Conservation (phyloP, 495 filamentous ascomycete species). For the Penicillium turbatum region DNA sequence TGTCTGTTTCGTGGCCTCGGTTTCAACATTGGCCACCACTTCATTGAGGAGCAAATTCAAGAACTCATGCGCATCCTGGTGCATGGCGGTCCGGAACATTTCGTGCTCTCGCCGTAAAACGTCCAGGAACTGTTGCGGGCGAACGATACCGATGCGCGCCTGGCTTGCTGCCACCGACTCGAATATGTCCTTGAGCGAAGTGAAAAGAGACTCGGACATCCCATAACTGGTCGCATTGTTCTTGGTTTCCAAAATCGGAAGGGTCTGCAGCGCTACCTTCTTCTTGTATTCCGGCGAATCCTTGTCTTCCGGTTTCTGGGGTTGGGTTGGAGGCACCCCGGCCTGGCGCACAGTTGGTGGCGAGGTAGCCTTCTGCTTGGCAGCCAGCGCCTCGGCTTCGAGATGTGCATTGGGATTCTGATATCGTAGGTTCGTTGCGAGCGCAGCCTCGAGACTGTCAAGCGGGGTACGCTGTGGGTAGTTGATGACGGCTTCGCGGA, state of each 20-base stretch:
- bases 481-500: constrained; percentile 91
- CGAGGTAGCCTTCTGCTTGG: constrained; percentile 40
- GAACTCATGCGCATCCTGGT: constrained; percentile 98
- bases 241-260: constrained; percentile 77
- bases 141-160: constrained; percentile 84
- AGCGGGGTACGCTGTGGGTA: constrained; percentile 68
- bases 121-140: constrained; percentile 88
- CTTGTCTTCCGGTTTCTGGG: constrained; percentile 71
- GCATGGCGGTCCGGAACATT: constrained; percentile 95
- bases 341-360: constrained; percentile 40
- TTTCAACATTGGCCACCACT: constrained; percentile 89
- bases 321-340: constrained; percentile 48
- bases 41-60: constrained; percentile 93
- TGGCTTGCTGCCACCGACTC: constrained; percentile 80
- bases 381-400: constrained; percentile 41
- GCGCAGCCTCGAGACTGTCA: constrained; percentile 47
- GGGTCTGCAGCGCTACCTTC: constrained; percentile 82
- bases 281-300: constrained; percentile 95
- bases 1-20: constrained; percentile 59
- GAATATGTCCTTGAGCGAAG: constrained; percentile 92
- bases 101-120: constrained; percentile 91
- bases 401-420: constrained; percentile 38
- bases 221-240: constrained; percentile 77
- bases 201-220: constrained; percentile 93
- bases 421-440: constrained; percentile 44